These are phyloP conservation scores for Colletotrichum orbiculare DNA, from an alignment of 2,329 filamentous ascomycete genomes.

Conservation along the genomic window DNA sequence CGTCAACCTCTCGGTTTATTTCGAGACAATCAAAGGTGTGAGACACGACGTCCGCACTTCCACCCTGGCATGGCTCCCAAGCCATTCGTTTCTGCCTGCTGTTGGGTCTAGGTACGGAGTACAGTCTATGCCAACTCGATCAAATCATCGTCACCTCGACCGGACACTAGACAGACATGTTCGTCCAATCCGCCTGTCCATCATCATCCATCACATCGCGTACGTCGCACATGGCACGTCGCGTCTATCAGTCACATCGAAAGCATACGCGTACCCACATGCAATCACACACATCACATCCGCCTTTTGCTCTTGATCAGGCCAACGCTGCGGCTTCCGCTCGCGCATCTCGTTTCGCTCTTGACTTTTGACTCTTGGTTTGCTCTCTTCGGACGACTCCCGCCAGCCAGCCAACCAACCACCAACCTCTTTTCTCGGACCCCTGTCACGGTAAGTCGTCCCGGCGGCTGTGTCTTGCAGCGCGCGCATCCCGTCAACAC, in stretches of 20 bases:
- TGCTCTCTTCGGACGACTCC: background rate
- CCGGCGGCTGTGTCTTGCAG: slow-evolving; percentile 29
- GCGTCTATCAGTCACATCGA: background rate
- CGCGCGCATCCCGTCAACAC: slow-evolving; percentile 11
- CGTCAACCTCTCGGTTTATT: slow-evolving; percentile 30
- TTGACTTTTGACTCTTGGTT: slow-evolving; percentile 15
- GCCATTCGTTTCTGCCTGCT: background rate
- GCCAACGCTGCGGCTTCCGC: slow-evolving; percentile 6
- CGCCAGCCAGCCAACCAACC: slow-evolving; percentile 5
- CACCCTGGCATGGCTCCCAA: background rate
- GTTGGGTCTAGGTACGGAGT: no score
- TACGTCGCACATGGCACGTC: slow-evolving; percentile 11
- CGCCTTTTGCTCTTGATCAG: background rate
- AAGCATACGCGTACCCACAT: slow-evolving; percentile 25
- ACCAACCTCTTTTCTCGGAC: background rate
- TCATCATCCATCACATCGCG: slow-evolving; percentile 3
- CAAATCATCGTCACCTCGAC: background rate
- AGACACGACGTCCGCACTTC: background rate
- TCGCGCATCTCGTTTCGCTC: slow-evolving; percentile 1
- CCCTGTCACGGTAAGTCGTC: slow-evolving; percentile 23
- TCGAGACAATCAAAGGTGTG: slow-evolving; percentile 18
- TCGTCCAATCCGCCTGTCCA: no score
- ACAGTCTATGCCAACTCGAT: no score
- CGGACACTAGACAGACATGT: no score
- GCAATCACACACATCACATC: slow-evolving; percentile 21